Base-by-base conservation (phyloP, 2,329 filamentous ascomycete genomes). In the Colletotrichum nymphaeae region DNA sequence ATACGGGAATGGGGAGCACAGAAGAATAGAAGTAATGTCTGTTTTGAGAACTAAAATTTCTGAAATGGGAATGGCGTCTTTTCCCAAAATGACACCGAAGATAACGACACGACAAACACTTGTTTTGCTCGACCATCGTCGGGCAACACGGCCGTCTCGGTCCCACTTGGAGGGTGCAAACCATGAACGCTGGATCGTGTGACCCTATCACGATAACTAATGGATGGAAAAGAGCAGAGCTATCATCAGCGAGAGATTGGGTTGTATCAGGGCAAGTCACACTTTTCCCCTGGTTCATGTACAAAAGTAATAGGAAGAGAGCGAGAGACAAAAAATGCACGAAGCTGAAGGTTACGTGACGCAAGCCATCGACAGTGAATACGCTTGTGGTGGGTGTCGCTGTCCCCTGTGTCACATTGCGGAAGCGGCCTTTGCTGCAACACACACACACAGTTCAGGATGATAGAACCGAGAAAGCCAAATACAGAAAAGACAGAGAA, bases 381-480 rank as follows among this genome's bases (percentile, higher is more conserved):
- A 69, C 66, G 66, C 59, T 73, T 69, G 66, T 73, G 66, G 66
- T 64, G 70, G 30, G 66, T 60, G 66, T 69, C 53, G 69, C 42
- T 53, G 52, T 22, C 32, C 14, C 68, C 49, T 49, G 64, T 68
- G 57, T 68, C 2, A 72, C 69, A 7, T 12, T 46, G 26, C 46
- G 32, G 32, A 56, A 57, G 55, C 53, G 56, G 32, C 65, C 37
- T 22, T 26, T 30, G n/a, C 49, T 37, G 26, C 24, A 26, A 58
- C 32, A 55, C 12, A 55, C 55, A 30, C 60, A 11, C 53, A 42
- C 55, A 70, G 32, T 32, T 59, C 63, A 16, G 14, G 14, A 16
- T 19, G 60, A 52, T 53, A 22, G 32, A 73, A 56, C 55, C 60
- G 67, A 73, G 46, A 42, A 14, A 16, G 37, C 37, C 58, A 35